Conservation (phyloP, 192 early-diverging fungal species). For the Backusella morwellensis region DNA sequence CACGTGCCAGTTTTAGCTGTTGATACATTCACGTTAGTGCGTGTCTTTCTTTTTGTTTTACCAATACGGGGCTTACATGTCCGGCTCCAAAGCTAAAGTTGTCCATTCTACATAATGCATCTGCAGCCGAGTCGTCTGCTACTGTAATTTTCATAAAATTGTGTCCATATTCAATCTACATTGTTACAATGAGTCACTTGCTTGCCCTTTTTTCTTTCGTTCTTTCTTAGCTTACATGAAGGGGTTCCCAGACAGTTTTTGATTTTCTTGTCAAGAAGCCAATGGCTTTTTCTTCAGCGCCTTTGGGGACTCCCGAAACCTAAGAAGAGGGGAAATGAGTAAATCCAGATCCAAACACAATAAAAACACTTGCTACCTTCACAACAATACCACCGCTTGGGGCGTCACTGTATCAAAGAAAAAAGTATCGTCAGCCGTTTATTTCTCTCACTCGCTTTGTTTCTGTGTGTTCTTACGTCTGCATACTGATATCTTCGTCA, state of each 20-base stretch:
- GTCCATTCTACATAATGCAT: neutral
- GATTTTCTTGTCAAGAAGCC: conserved; percentile 25
- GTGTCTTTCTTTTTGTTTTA: too few species aligned
- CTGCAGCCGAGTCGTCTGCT: conserved; percentile 9
- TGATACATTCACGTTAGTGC: neutral
- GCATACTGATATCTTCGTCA: conserved; percentile 26
- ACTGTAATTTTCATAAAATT: conserved; percentile 6
- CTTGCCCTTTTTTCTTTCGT: neutral
- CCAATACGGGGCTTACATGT: neutral
- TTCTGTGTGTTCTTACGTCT: neutral
- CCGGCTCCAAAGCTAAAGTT: neutral
- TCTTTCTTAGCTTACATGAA: conserved; percentile 7
- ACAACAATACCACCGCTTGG: conserved; percentile 10
- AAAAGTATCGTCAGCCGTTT: neutral
- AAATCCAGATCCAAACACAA: neutral
- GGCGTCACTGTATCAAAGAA: neutral
- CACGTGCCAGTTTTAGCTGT: neutral
- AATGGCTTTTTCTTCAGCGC: conserved; percentile 16
- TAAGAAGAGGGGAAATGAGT: neutral
- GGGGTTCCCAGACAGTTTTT: conserved; percentile 21
- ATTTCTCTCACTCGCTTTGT: neutral
- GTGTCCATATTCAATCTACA: neutral
- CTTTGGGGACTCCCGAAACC: conserved; percentile 23
- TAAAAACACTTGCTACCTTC: neutral
- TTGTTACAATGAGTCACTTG: neutral